Percentiles rank a stretch among this genome's conserved stretches.
These are phyloP conservation scores for Saccharomycopsis sp. DNA, from an alignment of 805 yeast genomes.

Conservation along the genomic window DNA sequence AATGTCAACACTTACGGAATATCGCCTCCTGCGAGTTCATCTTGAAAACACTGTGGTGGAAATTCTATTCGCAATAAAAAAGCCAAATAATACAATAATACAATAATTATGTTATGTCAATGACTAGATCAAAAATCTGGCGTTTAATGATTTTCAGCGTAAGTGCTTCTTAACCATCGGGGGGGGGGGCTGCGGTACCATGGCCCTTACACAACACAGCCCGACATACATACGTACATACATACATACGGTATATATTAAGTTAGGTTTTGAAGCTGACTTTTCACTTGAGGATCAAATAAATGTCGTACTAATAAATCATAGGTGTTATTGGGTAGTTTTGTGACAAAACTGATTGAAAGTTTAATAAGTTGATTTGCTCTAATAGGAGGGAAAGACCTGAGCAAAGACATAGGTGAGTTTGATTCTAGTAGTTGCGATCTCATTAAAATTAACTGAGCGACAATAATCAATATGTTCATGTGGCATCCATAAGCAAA, in stretches of 20 bases:
- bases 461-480: slow-evolving; percentile 77
- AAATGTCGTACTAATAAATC: slow-evolving; percentile 17
- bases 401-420: slow-evolving; percentile 64
- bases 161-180: too few relatives aligned
- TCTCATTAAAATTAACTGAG: slow-evolving; percentile 70
- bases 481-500: slow-evolving; percentile 88
- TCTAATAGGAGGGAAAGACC: slow-evolving; percentile 66
- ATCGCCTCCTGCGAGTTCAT: slow-evolving; percentile 19
- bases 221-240: background rate
- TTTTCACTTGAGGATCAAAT: slow-evolving; percentile 16
- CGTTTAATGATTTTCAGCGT: too few relatives aligned
- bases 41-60: too few relatives aligned
- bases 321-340: slow-evolving; percentile 60
- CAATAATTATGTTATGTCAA: too few relatives aligned
- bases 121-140: too few relatives aligned
- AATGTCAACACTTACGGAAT: slow-evolving; percentile 23
- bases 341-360: slow-evolving; percentile 72
- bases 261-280: slow-evolving; percentile 6
- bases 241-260: background rate
- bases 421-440: slow-evolving; percentile 47
- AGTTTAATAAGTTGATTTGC: slow-evolving; percentile 71
- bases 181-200: too few relatives aligned
- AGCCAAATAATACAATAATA: too few relatives aligned
- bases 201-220: too few relatives aligned
- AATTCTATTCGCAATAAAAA: too few relatives aligned